phyloP scores from a whole-genome alignment of 2,329 filamentous ascomycete genomes.

The Aureobasidium leucospermi region DNA sequence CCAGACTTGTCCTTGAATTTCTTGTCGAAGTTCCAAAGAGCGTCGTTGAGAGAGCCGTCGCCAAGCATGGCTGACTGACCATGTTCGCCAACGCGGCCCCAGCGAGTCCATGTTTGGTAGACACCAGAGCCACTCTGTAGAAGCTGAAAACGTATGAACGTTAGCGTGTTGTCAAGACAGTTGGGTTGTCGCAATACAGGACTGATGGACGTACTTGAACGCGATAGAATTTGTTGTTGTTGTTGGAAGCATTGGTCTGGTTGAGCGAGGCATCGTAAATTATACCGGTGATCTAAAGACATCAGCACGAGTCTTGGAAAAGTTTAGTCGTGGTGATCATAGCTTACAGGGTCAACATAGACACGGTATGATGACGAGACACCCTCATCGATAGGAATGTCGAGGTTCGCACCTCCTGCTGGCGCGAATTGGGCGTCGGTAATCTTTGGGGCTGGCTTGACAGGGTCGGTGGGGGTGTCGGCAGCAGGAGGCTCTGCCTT shows the following conservation, averaged over 20 bases:
- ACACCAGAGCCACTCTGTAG: constrained; percentile 23
- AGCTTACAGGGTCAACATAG: constrained; percentile 50
- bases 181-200: not conserved
- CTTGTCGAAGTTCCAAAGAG: constrained; percentile 41
- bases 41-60: constrained; percentile 30
- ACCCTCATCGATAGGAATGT: constrained; percentile 42
- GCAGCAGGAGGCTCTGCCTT: constrained; percentile 10
- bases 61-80: constrained; percentile 41
- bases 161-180: not conserved
- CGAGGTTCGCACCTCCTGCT: constrained; percentile 31
- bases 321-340: constrained; percentile 20
- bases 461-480: constrained; percentile 26
- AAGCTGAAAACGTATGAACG: constrained; percentile 24
- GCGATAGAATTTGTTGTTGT: constrained; percentile 80
- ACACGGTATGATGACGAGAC: constrained; percentile 39
- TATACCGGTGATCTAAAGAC: constrained; percentile 35
- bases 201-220: constrained; percentile 48
- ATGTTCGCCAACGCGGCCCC: constrained; percentile 64
- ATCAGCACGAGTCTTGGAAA: not conserved
- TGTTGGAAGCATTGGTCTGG: constrained; percentile 62
- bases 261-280: constrained; percentile 77
- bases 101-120: constrained; percentile 65
- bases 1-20: constrained; percentile 54
- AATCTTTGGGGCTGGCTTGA: constrained; percentile 27
- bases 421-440: constrained; percentile 40